A percentile compares a stretch with the other conserved stretches of the same genome.
Evolutionary conservation across 2,329 filamentous ascomycete genomes (phyloP).

Genomic region (Ophiostoma piceae): DNA sequence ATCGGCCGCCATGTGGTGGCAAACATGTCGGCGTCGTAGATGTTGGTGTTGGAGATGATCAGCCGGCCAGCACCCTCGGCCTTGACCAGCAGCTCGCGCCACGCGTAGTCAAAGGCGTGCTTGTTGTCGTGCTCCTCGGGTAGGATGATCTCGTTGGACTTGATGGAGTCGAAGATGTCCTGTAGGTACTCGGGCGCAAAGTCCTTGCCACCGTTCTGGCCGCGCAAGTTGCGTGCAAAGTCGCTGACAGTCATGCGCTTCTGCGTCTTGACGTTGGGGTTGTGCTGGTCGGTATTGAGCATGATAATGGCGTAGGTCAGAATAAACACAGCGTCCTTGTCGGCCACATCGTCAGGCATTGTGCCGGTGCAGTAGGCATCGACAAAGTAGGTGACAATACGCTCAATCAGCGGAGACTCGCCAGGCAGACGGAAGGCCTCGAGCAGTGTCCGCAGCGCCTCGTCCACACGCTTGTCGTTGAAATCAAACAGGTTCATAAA

Average conservation of each 20-base stretch:
- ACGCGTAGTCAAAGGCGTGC: constrained; percentile 93
- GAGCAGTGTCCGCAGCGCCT: constrained; percentile 80
- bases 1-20: constrained; percentile 92
- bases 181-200: constrained; percentile 80
- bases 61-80: constrained; percentile 69
- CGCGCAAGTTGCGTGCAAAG: constrained; percentile 84
- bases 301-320: constrained; percentile 96
- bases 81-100: constrained; percentile 89
- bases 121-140: constrained; percentile 97
- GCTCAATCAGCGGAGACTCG: constrained; percentile 86
- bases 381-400: constrained; percentile 81
- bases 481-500: constrained; percentile 91
- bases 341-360: constrained; percentile 67
- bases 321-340: constrained; percentile 84
- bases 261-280: constrained; percentile 73
- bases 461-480: constrained; percentile 75
- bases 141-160: constrained; percentile 87
- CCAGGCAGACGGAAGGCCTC: constrained; percentile 91
- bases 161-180: constrained; percentile 86
- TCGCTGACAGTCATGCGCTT: constrained; percentile 80
- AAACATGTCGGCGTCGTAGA: constrained; percentile 98
- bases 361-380: constrained; percentile 73
- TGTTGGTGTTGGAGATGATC: constrained; percentile 78
- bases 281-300: constrained; percentile 95
- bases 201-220: constrained; percentile 79